A percentile compares a stretch with the other conserved stretches of the same genome.
These are phyloP conservation scores for Canavalia ensiformis DNA, from an alignment of 306 rosid species.

Conservation along the genomic window DNA sequence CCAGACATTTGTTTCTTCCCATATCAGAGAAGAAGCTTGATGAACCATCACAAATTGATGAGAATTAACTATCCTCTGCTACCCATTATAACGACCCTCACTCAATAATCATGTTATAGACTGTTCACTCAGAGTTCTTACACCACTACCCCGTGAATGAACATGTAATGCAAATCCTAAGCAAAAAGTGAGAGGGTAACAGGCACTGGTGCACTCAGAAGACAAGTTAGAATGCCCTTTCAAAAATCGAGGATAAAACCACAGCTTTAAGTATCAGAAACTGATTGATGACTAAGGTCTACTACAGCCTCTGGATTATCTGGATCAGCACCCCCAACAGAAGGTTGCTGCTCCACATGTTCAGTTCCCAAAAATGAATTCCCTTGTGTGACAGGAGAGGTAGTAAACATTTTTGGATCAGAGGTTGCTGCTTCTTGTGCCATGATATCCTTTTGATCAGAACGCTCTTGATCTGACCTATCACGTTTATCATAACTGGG, in stretches of 20 bases:
- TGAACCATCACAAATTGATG: conserved; percentile 22
- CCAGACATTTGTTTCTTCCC: conserved; percentile 31
- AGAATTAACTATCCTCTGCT: conserved; percentile 27
- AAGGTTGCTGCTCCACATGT: conserved; percentile 51
- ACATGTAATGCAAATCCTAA: conserved; percentile 43
- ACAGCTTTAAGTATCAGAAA: conserved; percentile 44
- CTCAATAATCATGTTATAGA: conserved; percentile 33
- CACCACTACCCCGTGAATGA: conserved; percentile 22
- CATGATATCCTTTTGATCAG: conserved; percentile 50
- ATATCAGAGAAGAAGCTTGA: not conserved
- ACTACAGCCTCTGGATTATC: conserved; percentile 50
- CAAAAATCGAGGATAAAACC: conserved; percentile 37
- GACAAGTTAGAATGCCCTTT: conserved; percentile 42
- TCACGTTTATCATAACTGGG: conserved; percentile 55
- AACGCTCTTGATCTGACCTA: conserved; percentile 50
- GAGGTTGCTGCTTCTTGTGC: conserved; percentile 53
- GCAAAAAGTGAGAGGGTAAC: conserved; percentile 44
- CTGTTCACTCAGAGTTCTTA: conserved; percentile 12
- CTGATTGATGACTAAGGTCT: conserved; percentile 48
- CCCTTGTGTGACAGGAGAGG: conserved; percentile 52
- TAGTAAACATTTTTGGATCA: conserved; percentile 51
- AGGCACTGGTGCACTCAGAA: conserved; percentile 35
- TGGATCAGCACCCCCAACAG: conserved; percentile 44
- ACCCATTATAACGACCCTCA: conserved; percentile 36
- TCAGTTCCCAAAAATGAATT: conserved; percentile 46